Percentiles rank a stretch among this genome's conserved stretches.
phyloP scores from a whole-genome alignment of 805 yeast species.

The Helenozyma rhizophorensis region DNA sequence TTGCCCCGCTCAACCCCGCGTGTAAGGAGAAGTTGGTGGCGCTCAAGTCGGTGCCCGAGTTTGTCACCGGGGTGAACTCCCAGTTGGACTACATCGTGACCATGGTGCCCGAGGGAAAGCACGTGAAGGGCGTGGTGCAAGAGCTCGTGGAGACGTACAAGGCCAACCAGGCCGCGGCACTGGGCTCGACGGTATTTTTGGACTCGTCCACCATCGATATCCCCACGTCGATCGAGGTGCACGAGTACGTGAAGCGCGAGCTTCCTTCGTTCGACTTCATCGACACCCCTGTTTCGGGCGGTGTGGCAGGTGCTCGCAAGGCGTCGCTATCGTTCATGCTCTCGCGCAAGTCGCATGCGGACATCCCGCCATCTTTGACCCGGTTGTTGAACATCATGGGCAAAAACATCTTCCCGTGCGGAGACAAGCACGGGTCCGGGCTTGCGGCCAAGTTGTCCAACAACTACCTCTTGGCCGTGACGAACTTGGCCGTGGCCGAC shows the following conservation, averaged over 20 bases:
- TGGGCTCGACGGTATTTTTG: conserved; percentile 29
- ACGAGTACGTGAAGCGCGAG: conserved; percentile 27
- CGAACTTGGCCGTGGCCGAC: conserved; percentile 52
- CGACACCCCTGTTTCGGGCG: conserved; percentile 56
- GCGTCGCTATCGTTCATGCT: conserved; percentile 52
- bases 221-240: conserved; percentile 40
- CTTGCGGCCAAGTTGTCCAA: conserved; percentile 53
- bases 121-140: conserved; percentile 38
- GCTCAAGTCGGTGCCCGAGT: conserved; percentile 19
- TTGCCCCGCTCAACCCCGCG: conserved; percentile 19
- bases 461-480: conserved; percentile 49
- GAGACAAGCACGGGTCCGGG: conserved; percentile 45
- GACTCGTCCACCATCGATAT: conserved; percentile 53
- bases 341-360: conserved; percentile 29
- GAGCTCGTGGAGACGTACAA: conserved; percentile 33
- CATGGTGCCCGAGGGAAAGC: conserved; percentile 54
- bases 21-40: conserved; percentile 17
- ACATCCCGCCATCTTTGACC: conserved; percentile 28
- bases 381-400: conserved; percentile 42
- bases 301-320: conserved; percentile 50
- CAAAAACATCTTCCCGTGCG: conserved; percentile 45
- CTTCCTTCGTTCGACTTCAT: conserved; percentile 40
- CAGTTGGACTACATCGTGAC: conserved; percentile 42
- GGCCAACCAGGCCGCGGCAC: conserved; percentile 5
- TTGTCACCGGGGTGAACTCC: conserved; percentile 26